Percentiles rank a stretch among this genome's conserved stretches.
Conservation (phyloP, 208 protist genomes). For the Trypanosoma lewisi region DNA sequence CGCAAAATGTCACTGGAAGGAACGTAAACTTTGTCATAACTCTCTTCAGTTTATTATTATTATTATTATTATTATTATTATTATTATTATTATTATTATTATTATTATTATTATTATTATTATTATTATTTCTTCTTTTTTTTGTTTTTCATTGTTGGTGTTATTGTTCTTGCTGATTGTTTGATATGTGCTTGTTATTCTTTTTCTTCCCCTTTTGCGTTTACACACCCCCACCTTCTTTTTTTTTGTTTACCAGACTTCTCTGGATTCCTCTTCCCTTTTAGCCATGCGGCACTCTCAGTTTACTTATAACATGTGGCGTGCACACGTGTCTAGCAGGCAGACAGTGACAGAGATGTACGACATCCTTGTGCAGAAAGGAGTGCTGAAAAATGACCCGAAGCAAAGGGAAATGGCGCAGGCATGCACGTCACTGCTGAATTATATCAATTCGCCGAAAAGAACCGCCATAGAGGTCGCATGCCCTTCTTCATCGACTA, state of each 20-base stretch:
- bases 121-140: neutral
- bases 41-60: neutral
- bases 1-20: slow-evolving; percentile 26
- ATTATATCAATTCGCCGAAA: slow-evolving; percentile 27
- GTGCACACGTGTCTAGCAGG: slow-evolving; percentile 44
- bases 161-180: neutral
- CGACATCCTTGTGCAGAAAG: slow-evolving; percentile 65
- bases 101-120: too few relatives aligned
- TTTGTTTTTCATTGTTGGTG: neutral
- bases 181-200: neutral
- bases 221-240: neutral
- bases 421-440: slow-evolving; percentile 60
- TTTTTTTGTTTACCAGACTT: too few relatives aligned
- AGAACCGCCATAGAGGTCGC: neutral
- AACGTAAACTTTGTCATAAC: slow-evolving; percentile 3
- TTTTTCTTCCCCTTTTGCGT: slow-evolving; percentile 8
- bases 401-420: slow-evolving; percentile 60
- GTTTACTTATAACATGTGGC: slow-evolving; percentile 38
- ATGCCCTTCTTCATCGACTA: neutral
- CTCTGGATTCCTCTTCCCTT: neutral
- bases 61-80: neutral
- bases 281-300: slow-evolving; percentile 20
- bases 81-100: slow-evolving; percentile 2
- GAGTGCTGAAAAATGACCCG: slow-evolving; percentile 45
- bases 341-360: slow-evolving; percentile 64